Base-by-base conservation (phyloP, 2,329 filamentous ascomycete genomes). In the Epichloe typhina region DNA sequence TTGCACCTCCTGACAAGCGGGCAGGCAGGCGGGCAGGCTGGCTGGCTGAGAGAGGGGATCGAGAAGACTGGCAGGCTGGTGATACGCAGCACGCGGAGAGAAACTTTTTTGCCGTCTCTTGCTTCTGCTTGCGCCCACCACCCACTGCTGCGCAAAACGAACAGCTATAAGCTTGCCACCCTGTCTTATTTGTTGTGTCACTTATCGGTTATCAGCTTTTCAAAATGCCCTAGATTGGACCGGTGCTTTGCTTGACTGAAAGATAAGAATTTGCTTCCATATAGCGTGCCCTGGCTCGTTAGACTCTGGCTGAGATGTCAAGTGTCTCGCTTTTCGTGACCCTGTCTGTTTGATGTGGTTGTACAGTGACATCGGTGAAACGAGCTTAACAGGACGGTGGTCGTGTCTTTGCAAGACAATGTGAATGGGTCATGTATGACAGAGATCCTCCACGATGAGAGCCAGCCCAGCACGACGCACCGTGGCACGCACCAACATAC, bases 131-230 rank as follows among this genome's bases (percentile, higher is more conserved):
- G 15, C 26, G 21, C 46, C 15, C 19, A 31, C 26, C 26, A 31
- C 26, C 26, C 3, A 5, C 8, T 11, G 17, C 31, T 33, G 44
- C 31, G 44, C 31, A 17, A 46, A 23, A 46, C 36, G 26, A 36
- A 37, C 31, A 21, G 5, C 31, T 23, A 11, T 11, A 4, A 21
- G 13, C 26, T 44, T 13, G 47, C 12, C 40, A 49, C 47, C 33
- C 40, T 49, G 41, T 52, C 47, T 46, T 49, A 31, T 46, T 35
- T 46, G 35, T 26, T 26, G 47, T 46, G 41, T 46, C 36, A 49
- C 47, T 41, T 15, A 23, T 40, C 36, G 15, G 19, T 37, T 26
- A 38, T 37, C 31, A 44, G 42, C 42, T 26, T 9, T 33, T 33
- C 23, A 33, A 45, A 31, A 9, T 33, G 23, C 26, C 12, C 17